Evolutionary conservation across 805 yeast genomes (phyloP), one percentile per base, ranked within the genome.

Genomic region (Scheffersomyces stipitis): DNA sequence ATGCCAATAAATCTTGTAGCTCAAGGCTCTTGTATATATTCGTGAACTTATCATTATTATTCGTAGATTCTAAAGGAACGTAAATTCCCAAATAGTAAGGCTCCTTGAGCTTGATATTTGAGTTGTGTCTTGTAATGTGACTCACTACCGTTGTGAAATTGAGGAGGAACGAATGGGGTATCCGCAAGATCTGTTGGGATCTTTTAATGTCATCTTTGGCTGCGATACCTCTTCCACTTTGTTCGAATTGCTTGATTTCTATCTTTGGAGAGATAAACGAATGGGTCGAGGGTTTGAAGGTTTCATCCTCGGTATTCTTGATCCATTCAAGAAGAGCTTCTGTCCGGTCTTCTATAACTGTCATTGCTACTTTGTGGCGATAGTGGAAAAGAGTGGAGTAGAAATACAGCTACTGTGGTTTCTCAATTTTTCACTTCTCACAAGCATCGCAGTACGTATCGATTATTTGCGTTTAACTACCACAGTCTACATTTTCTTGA

Each of bases 221-320:
- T 47, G 72, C 62, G 17, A 87, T 70, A 38, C 87, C 86, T 54
- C 89, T 72, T 13, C 96, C 96, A 12, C 77, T 52, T 15, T 33
- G 51, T 1, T 49, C 46, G 9, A 71, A 63, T 20, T 75, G 72
- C 9, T 48, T 52, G 5, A 81, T 70, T 2, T 48, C 48, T 5
- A 80, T 51, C 24, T 64, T 68, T 0, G 64, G 49, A 2, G 77
- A 66, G 3, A 80, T 54, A 17, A 42, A 54, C 4, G 62, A 42
- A 33, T 45, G 50, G 1, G 48, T 39, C 1, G 60, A 49, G 4
- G 58, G 56, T 18, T 41, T 34, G 17, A 45, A 30, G 1, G 40
- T 34, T 16, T 48, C 58, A 34, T 56, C 59, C 23, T 46, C 41
- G 16, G 55, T 49, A 33, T 48, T 51, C n/a, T 53, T 46, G 42